phyloP scores from a whole-genome alignment of 2,329 filamentous ascomycete species.

The Purpureocillium lavendulum region DNA sequence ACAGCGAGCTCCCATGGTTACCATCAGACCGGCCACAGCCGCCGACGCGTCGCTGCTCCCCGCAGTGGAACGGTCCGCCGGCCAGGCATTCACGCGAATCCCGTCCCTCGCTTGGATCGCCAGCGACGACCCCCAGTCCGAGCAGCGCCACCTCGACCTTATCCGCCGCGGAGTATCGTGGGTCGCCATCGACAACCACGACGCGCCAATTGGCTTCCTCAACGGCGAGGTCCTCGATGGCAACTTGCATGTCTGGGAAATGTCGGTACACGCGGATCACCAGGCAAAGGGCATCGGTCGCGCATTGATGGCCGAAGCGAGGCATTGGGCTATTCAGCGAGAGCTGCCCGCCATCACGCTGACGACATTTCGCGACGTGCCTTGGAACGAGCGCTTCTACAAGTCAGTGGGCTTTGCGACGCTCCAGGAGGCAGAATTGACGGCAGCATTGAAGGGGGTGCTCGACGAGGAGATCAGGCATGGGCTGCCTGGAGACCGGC shows the following conservation, averaged over 20 bases:
- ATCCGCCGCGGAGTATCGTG: conserved; percentile 5
- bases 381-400: conserved; percentile 9
- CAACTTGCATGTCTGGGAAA: conserved; percentile 8
- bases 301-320: conserved; percentile 2
- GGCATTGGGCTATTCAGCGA: background rate
- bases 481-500: background rate
- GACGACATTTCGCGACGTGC: conserved; percentile 8
- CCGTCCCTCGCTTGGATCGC: conserved; percentile 7
- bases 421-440: background rate
- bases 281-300: conserved; percentile 7
- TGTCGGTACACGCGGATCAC: conserved; percentile 4
- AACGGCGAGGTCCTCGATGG: conserved; percentile 6
- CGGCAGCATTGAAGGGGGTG: background rate
- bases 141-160: conserved; percentile 5
- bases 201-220: conserved; percentile 6
- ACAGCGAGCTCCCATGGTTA: background rate
- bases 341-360: conserved; percentile 5
- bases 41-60: conserved; percentile 4
- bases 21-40: conserved; percentile 3
- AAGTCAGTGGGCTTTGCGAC: conserved; percentile 1
- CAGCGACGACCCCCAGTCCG: conserved; percentile 5
- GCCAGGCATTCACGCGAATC: conserved; percentile 5
- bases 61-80: conserved; percentile 6
- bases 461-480: background rate
- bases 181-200: conserved; percentile 3